A percentile compares a stretch with the other conserved stretches of the same genome.
These are phyloP conservation scores for Pseudonectria buxi DNA, from an alignment of 2,329 filamentous ascomycete species.

Conservation along the genomic window DNA sequence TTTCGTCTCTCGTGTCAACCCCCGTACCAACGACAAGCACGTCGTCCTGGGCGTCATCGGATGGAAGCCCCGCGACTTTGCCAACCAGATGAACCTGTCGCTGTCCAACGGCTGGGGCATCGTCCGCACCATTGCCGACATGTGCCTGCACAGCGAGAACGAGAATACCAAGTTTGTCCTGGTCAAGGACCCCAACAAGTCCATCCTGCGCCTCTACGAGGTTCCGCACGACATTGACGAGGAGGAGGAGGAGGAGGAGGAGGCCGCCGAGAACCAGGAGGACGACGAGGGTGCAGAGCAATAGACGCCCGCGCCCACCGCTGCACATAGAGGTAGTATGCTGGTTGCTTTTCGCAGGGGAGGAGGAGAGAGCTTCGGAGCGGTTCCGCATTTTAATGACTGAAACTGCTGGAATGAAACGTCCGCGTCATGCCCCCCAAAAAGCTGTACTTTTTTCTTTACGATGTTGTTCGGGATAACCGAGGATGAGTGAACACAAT, in stretches of 20 bases:
- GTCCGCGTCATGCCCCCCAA: background rate
- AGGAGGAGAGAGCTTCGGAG: background rate
- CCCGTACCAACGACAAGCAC: constrained; percentile 87
- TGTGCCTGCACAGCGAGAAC: constrained; percentile 71
- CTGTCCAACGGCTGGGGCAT: constrained; percentile 98
- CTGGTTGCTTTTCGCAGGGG: constrained; percentile 1
- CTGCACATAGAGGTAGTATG: background rate
- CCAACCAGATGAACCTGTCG: constrained; percentile 95
- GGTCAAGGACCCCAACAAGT: constrained; percentile 93
- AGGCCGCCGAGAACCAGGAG: constrained; percentile 33
- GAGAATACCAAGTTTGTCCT: constrained; percentile 77
- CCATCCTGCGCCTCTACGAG: constrained; percentile 85
- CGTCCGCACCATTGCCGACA: constrained; percentile 94
- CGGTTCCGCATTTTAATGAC: background rate
- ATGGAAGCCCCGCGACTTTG: constrained; percentile 97
- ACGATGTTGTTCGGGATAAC: background rate
- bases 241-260: constrained; percentile 72
- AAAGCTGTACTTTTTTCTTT: constrained; percentile 2
- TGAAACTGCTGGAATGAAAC: constrained; percentile 1
- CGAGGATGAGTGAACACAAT: too few relatives aligned
- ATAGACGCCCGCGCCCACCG: background rate
- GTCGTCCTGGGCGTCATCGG: constrained; percentile 91
- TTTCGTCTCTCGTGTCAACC: constrained; percentile 91
- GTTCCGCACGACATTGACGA: constrained; percentile 85
- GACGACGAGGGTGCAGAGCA: constrained; percentile 13